Conservation (phyloP, 2,329 filamentous ascomycete genomes). For the Helotiales sp. region DNA sequence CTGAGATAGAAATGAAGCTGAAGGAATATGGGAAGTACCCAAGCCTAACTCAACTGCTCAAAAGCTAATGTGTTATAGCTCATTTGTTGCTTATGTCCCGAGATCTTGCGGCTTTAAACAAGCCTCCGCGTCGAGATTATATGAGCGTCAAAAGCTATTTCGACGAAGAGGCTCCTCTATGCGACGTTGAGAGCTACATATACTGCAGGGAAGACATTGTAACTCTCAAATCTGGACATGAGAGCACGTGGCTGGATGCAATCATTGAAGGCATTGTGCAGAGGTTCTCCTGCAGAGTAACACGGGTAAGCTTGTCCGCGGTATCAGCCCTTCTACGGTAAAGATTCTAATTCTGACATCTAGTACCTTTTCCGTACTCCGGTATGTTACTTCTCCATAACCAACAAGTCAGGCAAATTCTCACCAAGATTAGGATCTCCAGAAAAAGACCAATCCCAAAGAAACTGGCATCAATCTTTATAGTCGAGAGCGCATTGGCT, state of each 20-base stretch:
- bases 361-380: constrained; percentile 11
- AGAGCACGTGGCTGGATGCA: constrained; percentile 41
- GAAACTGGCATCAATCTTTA: too few species aligned
- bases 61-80: constrained; percentile 9
- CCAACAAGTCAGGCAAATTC: neutral
- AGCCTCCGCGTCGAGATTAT: constrained; percentile 34
- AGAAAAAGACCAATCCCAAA: constrained; percentile 7
- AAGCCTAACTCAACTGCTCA: too few species aligned
- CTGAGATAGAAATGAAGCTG: too few species aligned
- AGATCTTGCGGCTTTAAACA: constrained; percentile 30
- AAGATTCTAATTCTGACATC: neutral
- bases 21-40: too few species aligned
- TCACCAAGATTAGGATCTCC: neutral
- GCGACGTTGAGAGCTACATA: constrained; percentile 33
- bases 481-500: too few species aligned
- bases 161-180: constrained; percentile 18
- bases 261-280: constrained; percentile 33
- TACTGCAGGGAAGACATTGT: constrained; percentile 40
- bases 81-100: constrained; percentile 21
- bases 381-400: neutral
- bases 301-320: constrained; percentile 14
- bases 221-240: constrained; percentile 38
- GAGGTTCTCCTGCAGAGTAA: constrained; percentile 11
- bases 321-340: too few species aligned
- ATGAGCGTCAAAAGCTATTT: constrained; percentile 35